These are phyloP conservation scores for Claviceps sp. DNA, from an alignment of 2,329 filamentous ascomycete species.

Conservation along the genomic window DNA sequence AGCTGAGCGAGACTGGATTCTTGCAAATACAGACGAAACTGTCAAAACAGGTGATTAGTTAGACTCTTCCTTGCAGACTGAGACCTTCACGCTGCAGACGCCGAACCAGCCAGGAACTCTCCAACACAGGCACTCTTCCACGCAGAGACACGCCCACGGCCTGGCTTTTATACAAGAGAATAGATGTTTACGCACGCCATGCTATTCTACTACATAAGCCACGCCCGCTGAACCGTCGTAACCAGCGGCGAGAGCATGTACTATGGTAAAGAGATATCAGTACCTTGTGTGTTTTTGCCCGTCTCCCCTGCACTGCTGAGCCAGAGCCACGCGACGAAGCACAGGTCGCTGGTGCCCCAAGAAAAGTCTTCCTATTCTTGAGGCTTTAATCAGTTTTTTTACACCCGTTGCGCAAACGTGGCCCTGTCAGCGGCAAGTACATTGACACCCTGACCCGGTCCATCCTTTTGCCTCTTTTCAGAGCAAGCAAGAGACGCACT, in stretches of 20 bases:
- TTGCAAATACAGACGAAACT: not conserved
- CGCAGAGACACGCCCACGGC: constrained; percentile 2
- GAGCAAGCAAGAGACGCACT: not conserved
- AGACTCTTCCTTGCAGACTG: constrained; percentile 1
- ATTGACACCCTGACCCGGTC: not conserved
- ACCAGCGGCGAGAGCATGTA: constrained; percentile 5
- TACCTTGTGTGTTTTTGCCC: constrained; percentile 1
- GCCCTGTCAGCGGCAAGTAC: not conserved
- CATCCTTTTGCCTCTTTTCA: not conserved
- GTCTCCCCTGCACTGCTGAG: constrained; percentile 3
- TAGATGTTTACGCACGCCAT: not conserved
- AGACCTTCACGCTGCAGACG: not conserved
- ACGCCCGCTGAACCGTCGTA: not conserved
- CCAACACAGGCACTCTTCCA: constrained; percentile 2
- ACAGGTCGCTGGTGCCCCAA: constrained; percentile 1
- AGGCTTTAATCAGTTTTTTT: not conserved
- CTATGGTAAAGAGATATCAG: constrained; percentile 4
- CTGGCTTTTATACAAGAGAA: not conserved
- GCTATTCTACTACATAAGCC: not conserved
- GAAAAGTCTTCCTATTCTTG: not conserved
- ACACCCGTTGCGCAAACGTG: not conserved
- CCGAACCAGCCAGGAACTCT: not conserved
- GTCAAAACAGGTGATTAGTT: not conserved
- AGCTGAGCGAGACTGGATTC: not conserved
- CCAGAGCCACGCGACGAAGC: constrained; percentile 6